Evolutionary conservation across 2,329 filamentous ascomycete genomes (phyloP), one percentile per base, ranked within the genome.

Genomic region (Coniochaeta ligniaria): DNA sequence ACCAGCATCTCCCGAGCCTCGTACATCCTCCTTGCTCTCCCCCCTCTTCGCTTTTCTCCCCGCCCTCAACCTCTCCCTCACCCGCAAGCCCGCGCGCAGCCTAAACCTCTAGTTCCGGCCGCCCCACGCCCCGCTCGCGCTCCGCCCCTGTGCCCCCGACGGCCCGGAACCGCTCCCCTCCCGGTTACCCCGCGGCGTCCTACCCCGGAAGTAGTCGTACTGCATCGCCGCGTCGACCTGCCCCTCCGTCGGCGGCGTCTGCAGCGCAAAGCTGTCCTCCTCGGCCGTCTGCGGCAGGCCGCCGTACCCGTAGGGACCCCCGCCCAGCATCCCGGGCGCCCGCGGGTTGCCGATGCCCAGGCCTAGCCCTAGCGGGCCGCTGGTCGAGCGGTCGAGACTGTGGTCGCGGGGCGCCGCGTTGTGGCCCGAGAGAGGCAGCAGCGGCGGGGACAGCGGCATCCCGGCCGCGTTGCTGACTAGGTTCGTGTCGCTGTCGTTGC

Each of bases 221-320:
- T 78, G 76, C 65, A 76, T 71, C 9, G 81, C 80, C 22, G 69
- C 69, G 17, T 67, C 35, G 35, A 36, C 35, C 35, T 36, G 35
- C 6, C 3, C 12, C 35, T 36, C 35, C 35, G 35, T 36, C 35
- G 35, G 35, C 12, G 35, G 35, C 35, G 35, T 12, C 6, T 36
- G 35, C 35, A 36, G 3, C 35, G 35, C 8, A 14, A 7, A 36
- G 35, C 9, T 9, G 6, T 75, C 72, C 11, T 70, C 69, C 9
- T 75, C 72, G 60, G 85, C 83, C 45, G 74, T 71, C 67, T 87
- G 84, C 0, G 83, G 80, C 59, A 88, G 70, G 28, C 80, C 80
- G 16, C 83, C 85, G 68, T 88, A 88, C 0, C 85, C 84, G 58
- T 78, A 74, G 1, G 83, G 82, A 2, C 84, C 83, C 59, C 83